Evolutionary conservation across 164 flowering plant species (phyloP), one percentile per base, ranked within the genome.

Genomic region (Chimonanthus praecox): DNA sequence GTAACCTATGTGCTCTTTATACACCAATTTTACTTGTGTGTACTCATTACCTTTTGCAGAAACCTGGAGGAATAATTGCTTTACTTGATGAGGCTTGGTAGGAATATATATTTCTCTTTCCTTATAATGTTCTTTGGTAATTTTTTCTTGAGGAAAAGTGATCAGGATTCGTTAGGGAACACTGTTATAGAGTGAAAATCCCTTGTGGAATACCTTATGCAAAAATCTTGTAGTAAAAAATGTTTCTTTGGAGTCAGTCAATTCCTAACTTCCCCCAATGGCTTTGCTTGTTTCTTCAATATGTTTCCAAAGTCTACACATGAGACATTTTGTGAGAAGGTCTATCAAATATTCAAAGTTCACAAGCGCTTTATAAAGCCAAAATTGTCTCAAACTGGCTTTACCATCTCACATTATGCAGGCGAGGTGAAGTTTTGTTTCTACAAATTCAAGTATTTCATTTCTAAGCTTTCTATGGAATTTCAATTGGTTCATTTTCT

Each of bases 81-180:
- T 88, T 92, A 61, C 94, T 92, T 71, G 98, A 92, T 84, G 98
- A 92, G 80, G 93, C 98, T 73, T 92, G 98, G 98, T 92, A 86
- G 58, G 82, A 16, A 43, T 49, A 49, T 9, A 10, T 68, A 67
- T 74, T 74, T 71, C 77, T 20, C 18, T 65, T 8, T 44, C 45
- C 21, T 5, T 18, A 48, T 8, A 7, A 72, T 64, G n/a, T 70
- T 44, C 46, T 33, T 33, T 46, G 16, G 11, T 60, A 20, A 0
- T 65, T 33, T 15, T 49, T 49, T 15, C 58, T 67, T 43, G 60
- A 64, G 47, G 64, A 64, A 48, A 64, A 13, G 44, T 66, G 68
- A 44, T 66, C 1, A 4, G 68, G 6, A 45, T 62, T 45, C 20
- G 0, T 66, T 15, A 66, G 48, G 13, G 68, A 66, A 11, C 15